Evolutionary conservation across 2,329 filamentous ascomycete species (phyloP), one percentile per base, ranked within the genome.

Genomic region (Phialocephala sp.): DNA sequence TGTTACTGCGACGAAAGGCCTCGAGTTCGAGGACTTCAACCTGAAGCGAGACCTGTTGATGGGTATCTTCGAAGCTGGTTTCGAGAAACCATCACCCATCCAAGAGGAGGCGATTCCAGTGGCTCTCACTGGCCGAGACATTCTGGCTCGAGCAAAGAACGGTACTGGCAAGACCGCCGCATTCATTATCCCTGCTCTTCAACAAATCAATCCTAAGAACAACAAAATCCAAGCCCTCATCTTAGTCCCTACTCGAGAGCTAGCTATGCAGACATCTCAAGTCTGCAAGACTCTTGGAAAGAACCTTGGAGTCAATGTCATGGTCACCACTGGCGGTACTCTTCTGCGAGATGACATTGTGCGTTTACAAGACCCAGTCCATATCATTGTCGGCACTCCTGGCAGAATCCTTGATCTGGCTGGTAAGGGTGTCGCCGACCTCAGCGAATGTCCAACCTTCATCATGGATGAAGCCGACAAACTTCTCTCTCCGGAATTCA

Each of bases 401-500:
- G 95, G 95, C 71, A 89, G 95, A 84, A 97, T 99, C 74, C 87
- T 98, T 69, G 95, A 99, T 82, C 83, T 99, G 72, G 94, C 95
- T 66, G 93, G 94, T 79, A 98, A 99, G 83, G 93, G 92, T 71
- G 94, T 99, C 66, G 95, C 95, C 69, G 95, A 99, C 80, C 86
- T 99, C 59, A 96, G 94, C 74, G 91, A 96, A 81, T 98, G 95
- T 78, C 91, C 93, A 74, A 98, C 96, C 76, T 99, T 99, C 78
- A 93, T 99, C 81, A 99, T 99, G 95, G 95, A 99, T 76, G 95
- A 99, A 80, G 95, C 95, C 63, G 95, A 99, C 81, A 99, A 99
- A 83, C 89, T 99, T 67, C 87, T 99, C 59, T 99, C 95, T 8
- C 88, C 92, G 66, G 95, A 99, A 78, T 99, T 99, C 77, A 99